phyloP scores from a whole-genome alignment of 2,329 filamentous ascomycete genomes.

The Triangularia verruculosa region DNA sequence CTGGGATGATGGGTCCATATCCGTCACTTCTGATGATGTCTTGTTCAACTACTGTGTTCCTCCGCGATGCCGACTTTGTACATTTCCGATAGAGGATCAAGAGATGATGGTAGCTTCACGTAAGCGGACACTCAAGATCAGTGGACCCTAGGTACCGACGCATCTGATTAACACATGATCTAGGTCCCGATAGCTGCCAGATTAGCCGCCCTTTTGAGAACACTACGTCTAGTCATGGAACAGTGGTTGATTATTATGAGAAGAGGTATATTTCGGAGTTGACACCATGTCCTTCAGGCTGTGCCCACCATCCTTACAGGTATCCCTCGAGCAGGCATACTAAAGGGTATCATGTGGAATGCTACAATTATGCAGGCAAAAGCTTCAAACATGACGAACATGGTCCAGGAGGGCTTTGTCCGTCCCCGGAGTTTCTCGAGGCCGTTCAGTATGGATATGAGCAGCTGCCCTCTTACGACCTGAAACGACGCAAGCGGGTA shows the following conservation, averaged over 20 bases:
- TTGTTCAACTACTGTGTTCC: not conserved
- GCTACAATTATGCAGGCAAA: not conserved
- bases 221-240: not conserved
- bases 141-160: not conserved
- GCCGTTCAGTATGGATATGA: not conserved
- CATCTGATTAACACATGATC: not conserved
- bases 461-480: not conserved
- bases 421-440: not conserved
- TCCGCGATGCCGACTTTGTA: not conserved
- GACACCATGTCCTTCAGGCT: not conserved
- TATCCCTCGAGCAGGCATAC: not conserved
- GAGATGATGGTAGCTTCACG: not conserved
- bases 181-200: not conserved
- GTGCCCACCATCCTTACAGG: too few relatives aligned
- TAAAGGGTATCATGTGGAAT: not conserved
- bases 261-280: not conserved
- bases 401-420: not conserved
- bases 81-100: not conserved
- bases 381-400: not conserved
- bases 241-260: not conserved
- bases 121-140: not conserved
- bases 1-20: too few relatives aligned
- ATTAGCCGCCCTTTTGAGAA: not conserved
- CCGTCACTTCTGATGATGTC: not conserved
- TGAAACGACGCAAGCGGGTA: not conserved